These are phyloP conservation scores for Bruguiera sexangula DNA, from an alignment of 345 rosid species.

Conservation along the genomic window DNA sequence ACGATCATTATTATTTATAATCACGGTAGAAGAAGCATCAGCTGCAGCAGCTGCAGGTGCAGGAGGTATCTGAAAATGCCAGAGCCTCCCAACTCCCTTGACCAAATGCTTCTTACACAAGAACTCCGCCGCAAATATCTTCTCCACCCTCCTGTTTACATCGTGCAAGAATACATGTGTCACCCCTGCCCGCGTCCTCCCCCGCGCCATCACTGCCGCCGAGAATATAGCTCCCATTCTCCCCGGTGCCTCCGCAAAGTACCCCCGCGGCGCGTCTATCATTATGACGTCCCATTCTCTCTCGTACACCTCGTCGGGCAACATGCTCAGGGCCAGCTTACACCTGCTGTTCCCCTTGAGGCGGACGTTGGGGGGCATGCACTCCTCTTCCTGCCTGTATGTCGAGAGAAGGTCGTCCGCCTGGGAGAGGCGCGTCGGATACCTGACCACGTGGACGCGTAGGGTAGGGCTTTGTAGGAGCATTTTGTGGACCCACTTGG, in stretches of 20 bases:
- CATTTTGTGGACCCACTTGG: conserved; percentile 49
- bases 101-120: conserved; percentile 52
- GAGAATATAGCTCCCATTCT: conserved; percentile 78
- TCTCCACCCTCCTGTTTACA: conserved; percentile 67
- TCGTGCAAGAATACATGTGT: conserved; percentile 77
- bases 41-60: conserved; percentile 13
- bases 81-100: conserved; percentile 45
- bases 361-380: conserved; percentile 44
- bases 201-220: conserved; percentile 67
- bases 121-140: conserved; percentile 51
- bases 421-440: conserved; percentile 58
- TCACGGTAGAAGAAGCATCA: too few species aligned
- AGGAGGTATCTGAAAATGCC: conserved; percentile 74
- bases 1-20: too few species aligned
- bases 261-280: conserved; percentile 80
- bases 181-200: conserved; percentile 52
- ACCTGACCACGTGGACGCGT: conserved; percentile 51
- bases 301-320: conserved; percentile 70
- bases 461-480: conserved; percentile 42
- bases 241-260: conserved; percentile 57
- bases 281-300: conserved; percentile 79
- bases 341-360: conserved; percentile 52
- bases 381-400: conserved; percentile 37
- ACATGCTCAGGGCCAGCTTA: conserved; percentile 50
- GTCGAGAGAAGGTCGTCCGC: conserved; percentile 39